These are phyloP conservation scores for Lactuca saligna DNA, from an alignment of 129 eudicot species.

Conservation along the genomic window DNA sequence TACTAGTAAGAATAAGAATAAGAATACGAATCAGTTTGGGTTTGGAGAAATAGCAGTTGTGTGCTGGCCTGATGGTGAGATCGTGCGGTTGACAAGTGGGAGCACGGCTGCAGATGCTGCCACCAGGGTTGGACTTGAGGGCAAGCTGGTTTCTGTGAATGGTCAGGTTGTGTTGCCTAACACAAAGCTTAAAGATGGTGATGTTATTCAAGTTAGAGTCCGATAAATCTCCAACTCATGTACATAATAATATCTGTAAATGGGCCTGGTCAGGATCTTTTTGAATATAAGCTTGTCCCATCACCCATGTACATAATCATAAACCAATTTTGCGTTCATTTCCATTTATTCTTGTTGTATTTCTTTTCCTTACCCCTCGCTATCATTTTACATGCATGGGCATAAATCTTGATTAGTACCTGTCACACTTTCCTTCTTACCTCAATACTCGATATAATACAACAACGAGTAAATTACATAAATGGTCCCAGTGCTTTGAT, in stretches of 20 bases:
- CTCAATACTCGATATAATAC: background rate
- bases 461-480: background rate
- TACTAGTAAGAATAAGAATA: too few species aligned
- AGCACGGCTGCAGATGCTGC: slow-evolving; percentile 99
- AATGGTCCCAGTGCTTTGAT: too few species aligned
- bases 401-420: too few species aligned
- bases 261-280: background rate
- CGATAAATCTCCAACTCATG: slow-evolving; percentile 16
- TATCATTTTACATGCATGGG: too few species aligned
- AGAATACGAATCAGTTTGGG: slow-evolving; percentile 12
- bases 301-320: slow-evolving; percentile 17
- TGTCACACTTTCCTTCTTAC: background rate
- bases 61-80: slow-evolving; percentile 91
- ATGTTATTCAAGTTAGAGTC: slow-evolving; percentile 75
- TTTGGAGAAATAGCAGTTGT: slow-evolving; percentile 86
- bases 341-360: background rate
- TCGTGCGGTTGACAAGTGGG: slow-evolving; percentile 74
- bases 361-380: background rate
- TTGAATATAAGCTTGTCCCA: background rate
- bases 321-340: background rate
- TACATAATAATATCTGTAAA: background rate
- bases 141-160: slow-evolving; percentile 80
- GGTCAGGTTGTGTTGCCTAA: slow-evolving; percentile 75
- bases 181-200: slow-evolving; percentile 89
- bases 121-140: slow-evolving; percentile 76